Conservation (phyloP, 495 filamentous ascomycete genomes). For the Hypoxylon crocopeplum region DNA sequence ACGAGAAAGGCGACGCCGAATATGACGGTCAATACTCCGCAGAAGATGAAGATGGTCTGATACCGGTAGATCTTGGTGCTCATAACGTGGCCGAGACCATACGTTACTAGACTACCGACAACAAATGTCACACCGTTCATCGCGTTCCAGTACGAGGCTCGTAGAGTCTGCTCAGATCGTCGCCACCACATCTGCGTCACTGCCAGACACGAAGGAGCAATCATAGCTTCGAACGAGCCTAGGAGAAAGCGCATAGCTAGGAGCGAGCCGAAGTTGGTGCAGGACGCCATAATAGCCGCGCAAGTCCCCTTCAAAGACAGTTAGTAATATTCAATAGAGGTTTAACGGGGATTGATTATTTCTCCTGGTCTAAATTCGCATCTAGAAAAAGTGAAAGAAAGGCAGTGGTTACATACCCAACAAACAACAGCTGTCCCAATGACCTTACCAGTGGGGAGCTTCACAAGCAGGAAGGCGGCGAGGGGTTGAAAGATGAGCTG, state of each 20-base stretch:
- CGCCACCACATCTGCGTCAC: slow-evolving; percentile 65
- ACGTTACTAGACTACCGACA: slow-evolving; percentile 60
- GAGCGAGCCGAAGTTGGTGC: slow-evolving; percentile 53
- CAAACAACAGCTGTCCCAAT: slow-evolving; percentile 48
- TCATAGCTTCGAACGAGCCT: slow-evolving; percentile 51
- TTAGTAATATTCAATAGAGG: neutral
- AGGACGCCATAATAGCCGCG: slow-evolving; percentile 48
- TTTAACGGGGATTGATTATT: too few relatives aligned
- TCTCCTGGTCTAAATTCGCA: too few relatives aligned
- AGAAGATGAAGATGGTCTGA: slow-evolving; percentile 67
- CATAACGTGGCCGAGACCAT: slow-evolving; percentile 65
- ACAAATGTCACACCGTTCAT: slow-evolving; percentile 60
- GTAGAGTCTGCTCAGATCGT: slow-evolving; percentile 57
- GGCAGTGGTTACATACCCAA: slow-evolving; percentile 39
- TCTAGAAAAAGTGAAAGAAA: too few relatives aligned
- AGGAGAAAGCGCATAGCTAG: slow-evolving; percentile 53
- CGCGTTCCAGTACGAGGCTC: slow-evolving; percentile 58
- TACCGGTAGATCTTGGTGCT: slow-evolving; percentile 61
- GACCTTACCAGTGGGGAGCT: slow-evolving; percentile 55
- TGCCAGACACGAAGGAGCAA: slow-evolving; percentile 57
- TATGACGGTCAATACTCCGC: slow-evolving; percentile 52
- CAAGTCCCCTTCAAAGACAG: slow-evolving; percentile 37
- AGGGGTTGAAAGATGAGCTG: slow-evolving; percentile 55
- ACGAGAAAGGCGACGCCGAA: slow-evolving; percentile 46
- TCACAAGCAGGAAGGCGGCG: slow-evolving; percentile 56